phyloP scores from a whole-genome alignment of 805 yeast genomes.

The Kodamaea leandrae region DNA sequence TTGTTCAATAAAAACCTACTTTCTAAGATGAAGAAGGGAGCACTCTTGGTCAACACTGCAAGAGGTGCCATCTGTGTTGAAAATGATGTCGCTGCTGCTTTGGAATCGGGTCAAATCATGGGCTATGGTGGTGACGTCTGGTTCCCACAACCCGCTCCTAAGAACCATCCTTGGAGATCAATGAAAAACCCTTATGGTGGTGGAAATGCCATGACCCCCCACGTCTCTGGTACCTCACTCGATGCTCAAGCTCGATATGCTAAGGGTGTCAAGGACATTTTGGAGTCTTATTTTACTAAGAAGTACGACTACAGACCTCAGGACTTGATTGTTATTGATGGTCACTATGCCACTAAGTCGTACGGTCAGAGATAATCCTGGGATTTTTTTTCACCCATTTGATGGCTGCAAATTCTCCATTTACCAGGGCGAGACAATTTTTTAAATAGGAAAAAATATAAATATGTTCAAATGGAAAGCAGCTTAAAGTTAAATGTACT shows the following conservation, averaged over 20 bases:
- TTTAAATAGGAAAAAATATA: too few species aligned
- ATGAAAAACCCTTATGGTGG: conserved; percentile 64
- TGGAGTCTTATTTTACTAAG: conserved; percentile 59
- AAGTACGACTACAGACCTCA: conserved; percentile 71
- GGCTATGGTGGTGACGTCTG: conserved; percentile 89
- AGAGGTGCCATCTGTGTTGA: conserved; percentile 71
- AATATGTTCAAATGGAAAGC: too few species aligned
- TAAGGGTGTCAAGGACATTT: conserved; percentile 62
- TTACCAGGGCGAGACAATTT: too few species aligned
- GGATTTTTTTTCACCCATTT: too few species aligned
- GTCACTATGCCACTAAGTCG: conserved; percentile 70
- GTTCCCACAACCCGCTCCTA: conserved; percentile 82
- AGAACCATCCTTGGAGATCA: conserved; percentile 72
- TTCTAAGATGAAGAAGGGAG: conserved; percentile 38
- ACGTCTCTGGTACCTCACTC: conserved; percentile 73
- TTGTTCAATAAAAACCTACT: conserved; percentile 63
- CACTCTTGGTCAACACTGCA: conserved; percentile 18
- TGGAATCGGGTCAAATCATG: conserved; percentile 61
- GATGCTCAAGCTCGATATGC: conserved; percentile 80
- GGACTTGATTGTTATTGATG: conserved; percentile 68
- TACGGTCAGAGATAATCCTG: conserved; percentile 54
- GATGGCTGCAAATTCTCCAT: too few species aligned
- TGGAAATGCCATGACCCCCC: conserved; percentile 86
- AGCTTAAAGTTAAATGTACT: too few species aligned
- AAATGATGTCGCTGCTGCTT: conserved; percentile 74